Conservation (phyloP, 1,284 basidiomycete genomes). For the Ceratobasidium theobromae region DNA sequence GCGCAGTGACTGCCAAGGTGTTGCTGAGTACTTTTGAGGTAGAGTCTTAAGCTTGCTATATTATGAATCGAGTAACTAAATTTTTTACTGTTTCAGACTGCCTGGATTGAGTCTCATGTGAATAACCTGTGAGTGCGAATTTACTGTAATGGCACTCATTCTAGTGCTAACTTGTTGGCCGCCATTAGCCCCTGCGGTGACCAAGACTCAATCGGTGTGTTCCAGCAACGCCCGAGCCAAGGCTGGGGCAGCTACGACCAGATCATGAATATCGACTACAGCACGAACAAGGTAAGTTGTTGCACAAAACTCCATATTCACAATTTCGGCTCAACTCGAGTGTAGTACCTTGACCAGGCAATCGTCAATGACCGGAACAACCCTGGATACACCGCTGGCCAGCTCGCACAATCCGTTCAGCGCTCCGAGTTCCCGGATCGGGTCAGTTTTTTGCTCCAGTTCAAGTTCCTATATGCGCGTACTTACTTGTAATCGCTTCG, state of each 20-base stretch:
- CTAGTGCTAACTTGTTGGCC: background rate
- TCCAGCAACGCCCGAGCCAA: no score
- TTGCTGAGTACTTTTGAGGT: no score
- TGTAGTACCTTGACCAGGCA: background rate
- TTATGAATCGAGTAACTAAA: no score
- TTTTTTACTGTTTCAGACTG: no score
- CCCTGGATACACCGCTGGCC: background rate
- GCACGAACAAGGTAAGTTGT: background rate
- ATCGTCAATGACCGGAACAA: no score
- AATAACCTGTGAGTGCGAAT: background rate
- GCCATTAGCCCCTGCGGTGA: conserved; percentile 4
- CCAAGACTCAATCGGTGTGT: conserved; percentile 4
- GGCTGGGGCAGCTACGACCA: no score
- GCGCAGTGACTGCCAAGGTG: no score
- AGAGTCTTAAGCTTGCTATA: no score
- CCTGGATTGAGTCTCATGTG: no score
- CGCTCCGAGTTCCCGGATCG: background rate
- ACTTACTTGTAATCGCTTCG: no score
- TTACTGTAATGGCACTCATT: background rate
- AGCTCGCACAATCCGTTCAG: conserved; percentile 6
- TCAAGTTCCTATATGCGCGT: background rate
- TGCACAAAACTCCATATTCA: background rate
- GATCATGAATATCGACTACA: no score
- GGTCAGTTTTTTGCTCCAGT: background rate
- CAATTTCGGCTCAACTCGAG: background rate